Evolutionary conservation across 768 basidiomycete genomes (phyloP), one percentile per base, ranked within the genome.

Genomic region (Xanthoconium purpureum): DNA sequence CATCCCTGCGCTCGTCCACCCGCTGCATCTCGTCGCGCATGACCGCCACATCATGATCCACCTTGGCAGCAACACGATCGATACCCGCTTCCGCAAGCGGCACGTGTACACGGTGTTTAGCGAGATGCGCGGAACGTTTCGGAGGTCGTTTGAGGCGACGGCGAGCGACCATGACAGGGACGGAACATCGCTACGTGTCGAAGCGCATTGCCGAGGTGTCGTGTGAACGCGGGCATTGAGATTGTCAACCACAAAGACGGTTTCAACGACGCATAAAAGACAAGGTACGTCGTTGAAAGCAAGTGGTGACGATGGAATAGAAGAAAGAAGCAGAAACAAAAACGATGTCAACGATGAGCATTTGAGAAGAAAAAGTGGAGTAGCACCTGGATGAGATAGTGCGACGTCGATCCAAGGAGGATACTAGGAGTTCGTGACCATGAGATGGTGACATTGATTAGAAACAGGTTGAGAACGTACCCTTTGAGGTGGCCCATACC

Each of bases 161-260:
- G 51, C 94, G 91, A 6, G 94, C 92, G 51, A 96, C 93, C 94
- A 98, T 96, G 52, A 97, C 94, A 0, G 95, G 94, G 0, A 96
- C 94, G 15, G 92, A 92, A 58, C 92, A 95, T 73, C 93, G 94
- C 80, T 93, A 37, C 8, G n/a, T 24, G 14, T 18, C n/a, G 12
- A 10, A 15, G 14, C 24, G 43, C 5, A n/a, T 47, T 32, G 18
- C 15, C 9, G 35, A 33, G 9, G 47, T 3, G 14, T 35, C 33
- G 18, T 14, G 33, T 47, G 18, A 47, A 10, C 35, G 15, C 43
- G 11, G 12, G 37, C 6, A 43, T 30, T 9, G 39, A 15, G 36
- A 40, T 48, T 3, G 15, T 12, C 57, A 36, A 29, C 37, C 0
- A 57, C 29, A 36, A 15, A 39, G 43, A 45, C n/a, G 6, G 29